Base-by-base conservation (phyloP, 805 yeast species). In the Debaryomyces maramus region DNA sequence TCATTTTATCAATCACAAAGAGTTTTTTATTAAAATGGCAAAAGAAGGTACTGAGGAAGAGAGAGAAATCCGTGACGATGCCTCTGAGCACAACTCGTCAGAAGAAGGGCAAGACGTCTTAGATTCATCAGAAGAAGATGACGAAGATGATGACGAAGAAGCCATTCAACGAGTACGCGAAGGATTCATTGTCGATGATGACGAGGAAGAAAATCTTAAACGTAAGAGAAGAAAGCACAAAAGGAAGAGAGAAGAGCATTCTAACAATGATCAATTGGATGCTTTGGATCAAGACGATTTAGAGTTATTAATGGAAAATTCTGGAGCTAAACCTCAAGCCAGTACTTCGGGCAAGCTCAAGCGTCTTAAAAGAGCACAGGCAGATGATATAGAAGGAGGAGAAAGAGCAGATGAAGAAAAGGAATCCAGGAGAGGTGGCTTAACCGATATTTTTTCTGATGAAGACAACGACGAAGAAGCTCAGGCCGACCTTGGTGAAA, bases 151-250 rank as follows among this genome's bases (percentile, higher is more conserved):
- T 30, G 95, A 89, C 55, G 97, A 85, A 55, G 97, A 90, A 49
- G 97, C 90, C 55, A 80, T 85, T 34, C 77, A 83, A 48, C 78
- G 78, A 52, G 84, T 90, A 30, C 79, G 91, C 34, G 96, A 89
- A 46, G 97, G 97, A 0, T 89, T 91, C 62, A 90, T 91, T 54
- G 97, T 88, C 7, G 97, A 89, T 53, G 96, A 88, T 52, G 96
- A 85, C 17, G 82, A 73, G 10, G 81, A 67, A n/a, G 59, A 51
- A 14, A 52, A 50, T 7, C 47, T 45, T 19, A 43, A 38, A 22
- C 40, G 56, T 39, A 50, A 60, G 45, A 56, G 58, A 53, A 65
- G 66, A 48, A 58, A 60, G 40, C 51, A 63, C 60, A 63, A 68
- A 60, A 60, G 72, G 56, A 59, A 69, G 56, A 60, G 72, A 61